These are phyloP conservation scores for Eimeria praecox DNA, from an alignment of 169 alveolate species.

Conservation along the genomic window DNA sequence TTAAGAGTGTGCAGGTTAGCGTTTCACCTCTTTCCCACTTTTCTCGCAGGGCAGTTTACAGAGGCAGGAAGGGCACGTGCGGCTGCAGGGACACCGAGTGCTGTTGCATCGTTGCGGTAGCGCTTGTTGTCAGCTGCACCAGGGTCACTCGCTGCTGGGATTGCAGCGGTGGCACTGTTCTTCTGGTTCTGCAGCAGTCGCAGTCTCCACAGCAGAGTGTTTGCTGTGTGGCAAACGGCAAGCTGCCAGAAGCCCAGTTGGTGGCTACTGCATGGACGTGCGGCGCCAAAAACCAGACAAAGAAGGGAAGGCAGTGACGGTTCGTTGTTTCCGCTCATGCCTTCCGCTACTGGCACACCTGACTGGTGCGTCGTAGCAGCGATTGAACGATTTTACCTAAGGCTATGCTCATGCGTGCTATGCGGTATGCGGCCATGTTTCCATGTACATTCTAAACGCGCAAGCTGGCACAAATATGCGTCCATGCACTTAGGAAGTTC, in stretches of 20 bases:
- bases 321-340: not conserved
- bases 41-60: not conserved
- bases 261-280: conserved; percentile 17
- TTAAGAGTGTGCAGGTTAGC: not conserved
- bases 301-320: not conserved
- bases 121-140: conserved; percentile 16
- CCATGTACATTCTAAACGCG: not conserved
- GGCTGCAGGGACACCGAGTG: conserved; percentile 11
- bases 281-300: not conserved
- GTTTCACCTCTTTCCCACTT: not conserved
- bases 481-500: not conserved
- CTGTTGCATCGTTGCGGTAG: conserved; percentile 17
- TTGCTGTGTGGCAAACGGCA: conserved; percentile 44
- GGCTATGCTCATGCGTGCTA: not conserved
- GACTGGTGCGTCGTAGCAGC: not conserved
- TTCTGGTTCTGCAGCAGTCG: not conserved
- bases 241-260: not conserved
- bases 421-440: not conserved
- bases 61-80: conserved; percentile 30
- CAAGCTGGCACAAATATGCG: not conserved
- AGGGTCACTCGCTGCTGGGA: not conserved
- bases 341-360: conserved; percentile 10
- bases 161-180: not conserved
- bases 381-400: not conserved
- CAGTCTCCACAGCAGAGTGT: conserved; percentile 56